A percentile compares a stretch with the other conserved stretches of the same genome.
These are phyloP conservation scores for Chenopodium album DNA, from an alignment of 148 eudicot species.

Conservation along the genomic window DNA sequence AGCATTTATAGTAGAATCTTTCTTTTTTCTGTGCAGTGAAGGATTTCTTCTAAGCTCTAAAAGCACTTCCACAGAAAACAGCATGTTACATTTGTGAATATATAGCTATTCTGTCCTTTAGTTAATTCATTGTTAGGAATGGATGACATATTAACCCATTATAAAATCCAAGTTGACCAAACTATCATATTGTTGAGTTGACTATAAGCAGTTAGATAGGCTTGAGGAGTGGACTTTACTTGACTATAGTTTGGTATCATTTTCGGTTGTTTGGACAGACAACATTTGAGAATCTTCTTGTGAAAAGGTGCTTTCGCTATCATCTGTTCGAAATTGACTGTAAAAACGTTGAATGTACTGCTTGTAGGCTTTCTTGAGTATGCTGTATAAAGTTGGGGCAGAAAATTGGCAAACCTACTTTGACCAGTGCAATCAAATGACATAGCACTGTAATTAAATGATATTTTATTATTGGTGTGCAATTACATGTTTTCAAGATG, in stretches of 20 bases:
- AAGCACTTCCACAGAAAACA: background rate
- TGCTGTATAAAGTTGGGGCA: background rate
- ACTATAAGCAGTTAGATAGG: background rate
- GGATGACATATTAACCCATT: background rate
- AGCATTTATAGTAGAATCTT: background rate
- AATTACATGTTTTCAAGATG: background rate
- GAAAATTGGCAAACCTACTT: background rate
- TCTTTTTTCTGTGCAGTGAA: background rate
- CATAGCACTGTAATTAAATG: background rate
- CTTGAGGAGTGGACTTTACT: background rate
- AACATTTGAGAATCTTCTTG: slow-evolving; percentile 4
- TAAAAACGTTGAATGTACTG: background rate
- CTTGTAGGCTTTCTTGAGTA: background rate
- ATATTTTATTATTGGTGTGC: background rate
- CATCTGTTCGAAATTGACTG: background rate
- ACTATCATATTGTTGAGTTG: background rate
- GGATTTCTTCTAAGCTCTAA: background rate
- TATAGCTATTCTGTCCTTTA: background rate
- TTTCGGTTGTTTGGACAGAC: background rate
- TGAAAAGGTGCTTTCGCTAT: background rate
- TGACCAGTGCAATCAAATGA: background rate
- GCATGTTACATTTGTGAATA: background rate
- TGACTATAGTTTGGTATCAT: background rate
- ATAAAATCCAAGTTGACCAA: background rate
- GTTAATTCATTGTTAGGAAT: background rate